Evolutionary conservation across 441 rosid genomes (phyloP), one percentile per base, ranked within the genome.

Genomic region (Euphorbia corollata): DNA sequence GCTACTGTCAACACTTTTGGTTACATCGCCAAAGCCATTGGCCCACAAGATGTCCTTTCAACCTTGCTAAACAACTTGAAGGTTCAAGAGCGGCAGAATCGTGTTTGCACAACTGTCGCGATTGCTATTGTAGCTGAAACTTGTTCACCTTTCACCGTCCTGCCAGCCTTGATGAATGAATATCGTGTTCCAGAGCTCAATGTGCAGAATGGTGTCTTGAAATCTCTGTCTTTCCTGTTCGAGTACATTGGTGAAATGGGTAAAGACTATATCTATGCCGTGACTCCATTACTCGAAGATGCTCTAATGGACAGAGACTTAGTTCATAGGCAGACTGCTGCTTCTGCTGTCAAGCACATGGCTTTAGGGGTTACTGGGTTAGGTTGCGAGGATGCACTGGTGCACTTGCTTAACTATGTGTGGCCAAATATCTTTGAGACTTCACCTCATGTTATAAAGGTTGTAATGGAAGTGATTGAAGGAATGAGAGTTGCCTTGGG

Each of bases 221-320:
- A 93, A 75, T 93, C 99, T 8, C 89, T 93, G 32, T 93, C 99
- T 45, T 93, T 93, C 75, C 84, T 93, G 65, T 93, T 93, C 3
- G 97, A 93, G 77, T 93, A 93, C 83, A 93, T 93, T 57, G 99
- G 99, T 20, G 99, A 93, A 68, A 93, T 91, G 97, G 99, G 99
- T 2, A 93, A 91, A 68, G 99, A 93, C 83, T 91, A 93, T 71
- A 91, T 93, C 57, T 93, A 93, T 62, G 99, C 99, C 12, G 99
- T 93, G 68, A 93, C 99, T 67, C 99, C 99, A 1, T 77, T 93
- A 20, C 99, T 93, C 0, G 97, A 93, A 77, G 99, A 93, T 65
- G 99, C 97, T 7, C 93, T 93, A 12, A 91, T 93, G 99, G 97
- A 91, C 80, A 80, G 99, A 73, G 99, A 93, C 73, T 71, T 93